Evolutionary conservation across 495 filamentous ascomycete genomes (phyloP), one percentile per base, ranked within the genome.

Genomic region (Hypoxylon lienhwacheense): DNA sequence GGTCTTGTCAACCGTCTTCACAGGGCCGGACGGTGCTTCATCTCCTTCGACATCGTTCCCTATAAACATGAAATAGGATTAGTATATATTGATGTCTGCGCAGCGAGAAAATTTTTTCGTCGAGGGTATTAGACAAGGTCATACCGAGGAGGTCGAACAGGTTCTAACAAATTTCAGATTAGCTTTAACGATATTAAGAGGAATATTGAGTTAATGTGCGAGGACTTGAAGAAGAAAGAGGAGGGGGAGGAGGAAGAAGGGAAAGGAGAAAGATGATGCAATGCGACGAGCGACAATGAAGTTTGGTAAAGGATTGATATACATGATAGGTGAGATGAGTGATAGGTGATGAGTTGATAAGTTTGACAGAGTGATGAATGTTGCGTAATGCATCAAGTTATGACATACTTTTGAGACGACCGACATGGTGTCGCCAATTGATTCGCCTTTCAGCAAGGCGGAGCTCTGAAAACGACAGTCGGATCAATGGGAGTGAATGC

Each of bases 31-130:
- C 60, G 87, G 83, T 66, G 81, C 80, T 72, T 87, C 86, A 63
- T 86, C 85, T 74, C 91, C 91, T 67, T 86, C 85, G 71, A 90
- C 89, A 70, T 87, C 85, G 73, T 95, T 89, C 76, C 96, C 96
- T 80, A 61, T 57, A 63, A 49, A 59, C 22, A 45, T 57, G 34
- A 21, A 47, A 64, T 53, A 63, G 40, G 54, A 51, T 66, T 57
- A 42, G 66, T 61, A 66, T 67, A 62, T 48, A 45, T 12, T 24
- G 21, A 12, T 60, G 36, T 59, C 43, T 10, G 46, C 46, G 15
- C 36, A 34, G 45, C 14, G 20, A 26, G 8, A 64, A 39, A 67
- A 50, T 63, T 65, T 62, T 66, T 55, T 61, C 61, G 55, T 61
- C 50, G 51, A 42, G 57, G 4, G 26, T 14, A 26, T 32, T 53